These are phyloP conservation scores for Vitis rotundifolia DNA, from an alignment of 164 flowering plant genomes.

Conservation along the genomic window DNA sequence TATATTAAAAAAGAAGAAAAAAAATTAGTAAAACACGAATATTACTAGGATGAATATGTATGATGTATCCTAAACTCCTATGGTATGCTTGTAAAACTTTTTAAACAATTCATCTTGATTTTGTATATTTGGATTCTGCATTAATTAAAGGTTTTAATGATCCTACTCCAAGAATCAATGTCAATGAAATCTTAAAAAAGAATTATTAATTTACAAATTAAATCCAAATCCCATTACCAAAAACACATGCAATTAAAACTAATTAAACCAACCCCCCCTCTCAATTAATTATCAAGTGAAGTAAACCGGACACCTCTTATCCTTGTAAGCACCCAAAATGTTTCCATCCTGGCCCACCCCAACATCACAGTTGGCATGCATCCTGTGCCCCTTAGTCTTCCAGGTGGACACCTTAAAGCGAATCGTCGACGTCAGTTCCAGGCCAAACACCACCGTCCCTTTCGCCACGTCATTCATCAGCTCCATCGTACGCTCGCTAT, in stretches of 20 bases:
- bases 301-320: constrained; percentile 65
- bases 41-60: background rate
- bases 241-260: background rate
- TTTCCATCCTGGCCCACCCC: constrained; percentile 63
- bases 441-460: constrained; percentile 63
- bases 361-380: constrained; percentile 63
- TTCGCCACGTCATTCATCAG: constrained; percentile 33
- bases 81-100: no score
- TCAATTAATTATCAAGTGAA: constrained; percentile 37
- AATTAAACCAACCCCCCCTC: background rate
- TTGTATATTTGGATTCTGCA: no score
- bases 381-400: constrained; percentile 51
- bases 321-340: constrained; percentile 36
- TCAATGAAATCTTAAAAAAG: no score
- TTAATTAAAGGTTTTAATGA: no score
- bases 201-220: background rate
- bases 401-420: constrained; percentile 64
- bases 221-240: background rate
- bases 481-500: constrained; percentile 44
- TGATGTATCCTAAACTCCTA: no score
- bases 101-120: no score
- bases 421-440: constrained; percentile 56
- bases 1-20: background rate
- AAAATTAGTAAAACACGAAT: no score
- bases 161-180: no score